Evolutionary conservation across 2,329 filamentous ascomycete genomes (phyloP), one percentile per base, ranked within the genome.

Genomic region (Zymoseptoria pseudotritici): DNA sequence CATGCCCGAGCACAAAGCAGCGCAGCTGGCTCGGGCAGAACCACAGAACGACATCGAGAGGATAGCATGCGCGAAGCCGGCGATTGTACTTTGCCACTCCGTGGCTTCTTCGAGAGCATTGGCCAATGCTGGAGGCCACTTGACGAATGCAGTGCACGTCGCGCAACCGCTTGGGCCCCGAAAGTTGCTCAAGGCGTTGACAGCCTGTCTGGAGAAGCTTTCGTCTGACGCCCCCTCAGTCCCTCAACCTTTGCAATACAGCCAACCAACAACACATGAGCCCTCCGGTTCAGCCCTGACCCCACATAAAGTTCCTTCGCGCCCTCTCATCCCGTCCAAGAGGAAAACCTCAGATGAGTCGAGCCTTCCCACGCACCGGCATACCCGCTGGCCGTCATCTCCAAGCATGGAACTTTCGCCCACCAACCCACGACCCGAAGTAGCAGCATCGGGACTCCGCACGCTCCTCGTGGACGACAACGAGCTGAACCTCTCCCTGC

Each of bases 381-480:
- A 42, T 17, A 42, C 36, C 17, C 36, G 36, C 36, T 42, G 36
- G 36, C 36, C 17, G 17, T 42, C 36, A 13, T 42, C 36, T 17
- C 29, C 11, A 36, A 17, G 26, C 9, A 29, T 9, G 11, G n/a
- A 19, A 11, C 53, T 29, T n/a, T 53, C 22, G 17, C 53, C 10
- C 20, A 19, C 36, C n/a, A 50, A 4, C 1, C 50, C 55, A 50
- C n/a, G 22, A 50, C 55, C 55, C n/a, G 26, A 17, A 51, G 17
- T 22, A 19, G 3, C 46, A 17, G 17, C 55, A 10, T 51, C 55
- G 31, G 50, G 42, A 13, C 50, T 58, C 2, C 63, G 62, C 4
- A 55, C 70, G 2, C 60, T 71, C 24, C 64, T 71, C 1, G 69
- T 71, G 2, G 69, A 71, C 55, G 69, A 71, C 60, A 71, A 71